Evolutionary conservation across 352 stramenopile species (phyloP), one percentile per base, ranked within the genome.

Genomic region (Globisporangium alternatum): DNA sequence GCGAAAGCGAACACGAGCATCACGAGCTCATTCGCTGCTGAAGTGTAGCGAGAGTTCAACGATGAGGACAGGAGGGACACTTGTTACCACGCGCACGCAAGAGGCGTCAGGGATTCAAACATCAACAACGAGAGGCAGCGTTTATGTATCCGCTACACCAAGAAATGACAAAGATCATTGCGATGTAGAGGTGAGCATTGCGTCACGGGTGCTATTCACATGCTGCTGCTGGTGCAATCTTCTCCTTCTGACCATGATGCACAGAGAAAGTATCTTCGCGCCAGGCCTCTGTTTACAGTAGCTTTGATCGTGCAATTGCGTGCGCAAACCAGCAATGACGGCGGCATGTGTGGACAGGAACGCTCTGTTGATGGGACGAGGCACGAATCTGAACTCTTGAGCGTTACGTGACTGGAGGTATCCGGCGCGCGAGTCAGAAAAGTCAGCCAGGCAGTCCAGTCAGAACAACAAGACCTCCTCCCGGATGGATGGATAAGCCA

Each of bases 1-100:
- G 82, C 78, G 37, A 66, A 77, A 41, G 69, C 73, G 35, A 75
- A 78, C 59, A 75, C 76, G 70, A 80, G 58, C 31, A 69, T 82
- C 45, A 70, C 71, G n/a, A 57, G 61, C 19, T 80, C 78, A 22
- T 71, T 76, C 60, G 65, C 66, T 3, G 55, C 43, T 1, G 55
- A 69, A 39, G 30, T 51, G 37, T 65, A 60, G 37, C 30, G 35
- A 31, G 21, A 17, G 33, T 37, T 6, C 49, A 56, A 37, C 8
- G 25, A 54, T 35, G 9, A 53, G 30, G 30, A 19, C 43, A 39
- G 33, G 33, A 39, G 33, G 33, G 8, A 7, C 33, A 12, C 33
- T 39, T 39, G 33, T 15, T 64, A 17, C 39, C 30, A 28, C 25
- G 2, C 25, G 2, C 25, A 28, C 25, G 25, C 15, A 39, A 51